These are phyloP conservation scores for Drosera spatulata DNA, from an alignment of 179 eudicot genomes.

Conservation along the genomic window DNA sequence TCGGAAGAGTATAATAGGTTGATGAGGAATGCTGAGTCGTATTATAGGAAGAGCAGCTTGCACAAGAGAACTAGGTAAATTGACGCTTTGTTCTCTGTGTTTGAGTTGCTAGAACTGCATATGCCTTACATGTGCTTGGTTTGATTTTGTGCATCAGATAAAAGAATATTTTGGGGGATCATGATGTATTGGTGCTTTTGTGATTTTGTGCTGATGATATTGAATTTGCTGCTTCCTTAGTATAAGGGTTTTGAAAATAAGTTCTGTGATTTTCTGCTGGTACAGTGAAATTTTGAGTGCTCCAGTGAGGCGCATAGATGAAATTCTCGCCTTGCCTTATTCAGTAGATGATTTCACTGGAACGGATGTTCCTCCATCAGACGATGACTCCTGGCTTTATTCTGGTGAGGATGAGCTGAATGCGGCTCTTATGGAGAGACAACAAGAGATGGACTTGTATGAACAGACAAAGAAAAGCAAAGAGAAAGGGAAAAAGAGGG, in stretches of 20 bases:
- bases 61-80: constrained; percentile 61
- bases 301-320: constrained; percentile 76
- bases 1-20: constrained; percentile 67
- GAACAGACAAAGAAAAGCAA: constrained; percentile 47
- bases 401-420: constrained; percentile 83
- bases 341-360: constrained; percentile 50
- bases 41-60: constrained; percentile 52
- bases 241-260: no score
- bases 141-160: no score
- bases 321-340: constrained; percentile 60
- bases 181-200: no score
- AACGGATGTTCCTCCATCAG: constrained; percentile 60
- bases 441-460: constrained; percentile 74
- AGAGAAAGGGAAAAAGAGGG: constrained; percentile 49
- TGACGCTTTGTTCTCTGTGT: not conserved
- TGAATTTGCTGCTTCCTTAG: no score
- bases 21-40: constrained; percentile 76
- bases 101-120: not conserved
- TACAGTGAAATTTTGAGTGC: constrained; percentile 67
- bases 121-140: no score
- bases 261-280: not conserved
- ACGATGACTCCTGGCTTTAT: constrained; percentile 95
- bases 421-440: constrained; percentile 74
- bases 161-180: no score
- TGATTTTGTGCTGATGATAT: no score